Conservation (phyloP, 176 grass and related monocot species). For the Alloteropsis semialata region DNA sequence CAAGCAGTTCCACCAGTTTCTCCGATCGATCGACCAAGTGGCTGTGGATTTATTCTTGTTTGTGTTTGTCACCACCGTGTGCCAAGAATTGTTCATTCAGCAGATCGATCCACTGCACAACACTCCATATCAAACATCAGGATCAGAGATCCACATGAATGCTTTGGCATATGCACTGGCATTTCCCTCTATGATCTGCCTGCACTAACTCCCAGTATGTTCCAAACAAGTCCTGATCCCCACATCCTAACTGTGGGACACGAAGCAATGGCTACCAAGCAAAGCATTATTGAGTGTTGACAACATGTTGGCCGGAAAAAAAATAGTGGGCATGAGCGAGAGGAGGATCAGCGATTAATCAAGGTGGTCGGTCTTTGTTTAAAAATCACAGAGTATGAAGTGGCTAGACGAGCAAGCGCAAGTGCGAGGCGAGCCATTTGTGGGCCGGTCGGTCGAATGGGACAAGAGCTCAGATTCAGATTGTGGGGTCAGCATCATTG, state of each 20-base stretch:
- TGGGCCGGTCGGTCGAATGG: background rate
- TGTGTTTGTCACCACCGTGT: background rate
- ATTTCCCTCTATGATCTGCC: too few relatives aligned
- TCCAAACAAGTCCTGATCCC: too few relatives aligned
- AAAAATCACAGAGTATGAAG: background rate
- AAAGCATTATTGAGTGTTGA: background rate
- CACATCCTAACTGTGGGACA: background rate
- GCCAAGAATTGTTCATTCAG: background rate
- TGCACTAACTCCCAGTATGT: too few relatives aligned
- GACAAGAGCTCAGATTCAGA: background rate
- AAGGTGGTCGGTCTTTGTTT: slow-evolving; percentile 11
- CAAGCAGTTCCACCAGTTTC: background rate
- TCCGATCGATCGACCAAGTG: background rate
- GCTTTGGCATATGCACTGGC: too few relatives aligned
- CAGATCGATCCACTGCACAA: background rate
- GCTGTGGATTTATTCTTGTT: background rate
- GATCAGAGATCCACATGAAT: too few relatives aligned
- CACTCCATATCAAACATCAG: background rate
- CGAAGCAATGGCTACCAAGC: background rate
- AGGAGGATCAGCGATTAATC: background rate
- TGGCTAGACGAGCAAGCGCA: background rate
- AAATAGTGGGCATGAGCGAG: background rate
- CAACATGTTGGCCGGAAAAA: background rate
- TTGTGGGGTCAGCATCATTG: slow-evolving; percentile 1
- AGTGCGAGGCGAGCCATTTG: background rate